Evolutionary conservation across 2,329 filamentous ascomycete species (phyloP), one percentile per base, ranked within the genome.

Genomic region (Cladosporium sp.): DNA sequence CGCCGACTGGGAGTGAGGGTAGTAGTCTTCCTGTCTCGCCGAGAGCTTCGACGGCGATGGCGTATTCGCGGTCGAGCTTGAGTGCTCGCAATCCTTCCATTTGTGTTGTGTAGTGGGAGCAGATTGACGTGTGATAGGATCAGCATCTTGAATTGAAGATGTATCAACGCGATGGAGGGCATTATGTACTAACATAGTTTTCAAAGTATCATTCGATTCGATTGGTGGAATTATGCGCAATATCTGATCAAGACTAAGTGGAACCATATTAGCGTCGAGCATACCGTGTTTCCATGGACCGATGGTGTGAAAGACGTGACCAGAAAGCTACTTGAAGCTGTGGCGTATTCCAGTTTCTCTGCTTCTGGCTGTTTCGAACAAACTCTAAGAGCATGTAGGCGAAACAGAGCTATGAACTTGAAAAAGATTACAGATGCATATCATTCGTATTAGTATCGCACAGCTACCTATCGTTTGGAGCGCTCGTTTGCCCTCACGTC

Each of bases 1-100:
- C 70, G 35, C 68, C 69, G 31, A 65, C 56, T 61, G 59, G 44
- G 16, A 62, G 29, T 11, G 18, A 28, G 23, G 59, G 59, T 11
- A 37, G 29, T 14, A 37, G n/a, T n/a, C 12, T 31, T 18, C 21
- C 29, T 31, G 23, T 26, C 8, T 52, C 46, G 29, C 46, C 46
- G 31, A 62, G n/a, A 8, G n/a, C 8, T 16, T 31, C 21, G 31
- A 62, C 16, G 44, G 31, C n/a, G 16, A 21, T 16, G 31, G 59
- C 59, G 29, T 28, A 62, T n/a, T 62, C 59, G 29, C 44, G 59
- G 31, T 62, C 59, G 29, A 52, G 29, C 11, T n/a, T 37, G 44
- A 18, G 31, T 29, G 46, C 59, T 14, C n/a, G 10, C 5, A 10
- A 2, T 18, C 18, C 11, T 21, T 12, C 46, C 59, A 62, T 62